Base-by-base conservation (phyloP, 2,329 filamentous ascomycete genomes). In the Exophiala spinifera region DNA sequence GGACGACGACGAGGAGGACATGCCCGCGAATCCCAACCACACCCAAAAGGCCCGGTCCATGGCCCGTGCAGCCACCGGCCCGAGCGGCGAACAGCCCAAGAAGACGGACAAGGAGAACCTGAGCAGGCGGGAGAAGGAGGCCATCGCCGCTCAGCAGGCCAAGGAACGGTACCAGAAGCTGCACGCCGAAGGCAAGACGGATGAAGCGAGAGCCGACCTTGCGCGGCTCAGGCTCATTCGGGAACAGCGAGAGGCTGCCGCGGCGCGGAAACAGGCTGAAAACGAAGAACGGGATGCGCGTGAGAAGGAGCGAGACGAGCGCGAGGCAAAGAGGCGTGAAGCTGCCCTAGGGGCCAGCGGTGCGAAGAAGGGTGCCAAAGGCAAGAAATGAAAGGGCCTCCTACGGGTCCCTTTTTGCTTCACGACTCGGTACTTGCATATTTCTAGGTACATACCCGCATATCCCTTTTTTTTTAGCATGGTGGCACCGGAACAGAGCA, bases 151-250 rank as follows among this genome's bases (percentile, higher is more conserved):
- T 1, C 86, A 87, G 60, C 88, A 92, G 69, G 90, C 89, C 25
- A 91, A 91, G 71, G 91, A 96, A 77, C 82, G 85, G 63, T 96
- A 96, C 69, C 83, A 90, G 78, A 95, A 95, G 75, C 72, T 96
- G 65, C 92, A 96, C 67, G 89, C 91, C 53, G 88, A 91, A 68
- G 92, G 92, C 66, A 97, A 97, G 84, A 97, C 94, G 42, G 94
- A 99, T 57, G 89, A 96, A 79, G 91, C 92, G 45, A 87, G 89
- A 70, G 86, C 89, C 4, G 94, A 99, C 73, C 69, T 97, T 63
- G 92, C 90, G 55, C 83, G 94, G 52, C 75, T 99, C 66, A 84
- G 79, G 70, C 69, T 92, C 56, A 90, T 99, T 63, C 84, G 86
- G 45, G 89, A 96, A 79, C 87, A 90, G 76, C 83, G 94, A 60